Conservation (phyloP, 352 stramenopile species). For the Globisporangium iwayamae region DNA sequence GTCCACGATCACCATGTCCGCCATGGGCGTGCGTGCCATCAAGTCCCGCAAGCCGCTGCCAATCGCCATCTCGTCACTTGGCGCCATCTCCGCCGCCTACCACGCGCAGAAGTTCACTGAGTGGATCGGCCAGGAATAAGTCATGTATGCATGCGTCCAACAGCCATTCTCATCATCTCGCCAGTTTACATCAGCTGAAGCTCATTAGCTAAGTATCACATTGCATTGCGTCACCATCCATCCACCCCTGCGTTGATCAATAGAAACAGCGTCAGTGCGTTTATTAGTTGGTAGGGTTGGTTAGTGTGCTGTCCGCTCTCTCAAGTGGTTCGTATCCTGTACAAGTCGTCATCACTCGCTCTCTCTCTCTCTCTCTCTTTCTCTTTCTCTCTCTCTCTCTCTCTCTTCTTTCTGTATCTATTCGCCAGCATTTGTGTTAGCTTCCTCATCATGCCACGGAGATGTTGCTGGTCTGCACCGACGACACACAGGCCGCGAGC, state of each 20-base stretch:
- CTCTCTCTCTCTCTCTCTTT: background rate
- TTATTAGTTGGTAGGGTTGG: constrained; percentile 15
- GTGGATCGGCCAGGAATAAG: constrained; percentile 82
- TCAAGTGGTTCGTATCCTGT: constrained; percentile 1
- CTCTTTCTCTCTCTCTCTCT: constrained; percentile 2
- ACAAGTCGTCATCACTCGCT: constrained; percentile 2
- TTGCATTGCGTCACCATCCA: background rate
- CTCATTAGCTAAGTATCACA: background rate
- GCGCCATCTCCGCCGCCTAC: constrained; percentile 77
- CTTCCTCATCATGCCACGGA: background rate
- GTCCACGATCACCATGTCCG: constrained; percentile 82
- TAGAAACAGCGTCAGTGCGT: constrained; percentile 14
- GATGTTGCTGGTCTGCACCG: constrained; percentile 40
- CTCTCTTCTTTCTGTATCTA: background rate
- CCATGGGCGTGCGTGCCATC: constrained; percentile 81
- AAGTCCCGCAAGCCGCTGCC: constrained; percentile 69
- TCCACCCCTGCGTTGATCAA: constrained; percentile 5
- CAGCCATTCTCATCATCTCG: background rate
- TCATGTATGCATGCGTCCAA: background rate
- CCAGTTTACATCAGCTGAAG: background rate
- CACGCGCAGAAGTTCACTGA: constrained; percentile 77
- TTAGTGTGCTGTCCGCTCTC: background rate
- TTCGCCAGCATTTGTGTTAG: background rate
- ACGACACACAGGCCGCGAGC: constrained; percentile 80
- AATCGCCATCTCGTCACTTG: constrained; percentile 68